Conservation (phyloP, 176 grass and related monocot species). For the Phoenix dactylifera region DNA sequence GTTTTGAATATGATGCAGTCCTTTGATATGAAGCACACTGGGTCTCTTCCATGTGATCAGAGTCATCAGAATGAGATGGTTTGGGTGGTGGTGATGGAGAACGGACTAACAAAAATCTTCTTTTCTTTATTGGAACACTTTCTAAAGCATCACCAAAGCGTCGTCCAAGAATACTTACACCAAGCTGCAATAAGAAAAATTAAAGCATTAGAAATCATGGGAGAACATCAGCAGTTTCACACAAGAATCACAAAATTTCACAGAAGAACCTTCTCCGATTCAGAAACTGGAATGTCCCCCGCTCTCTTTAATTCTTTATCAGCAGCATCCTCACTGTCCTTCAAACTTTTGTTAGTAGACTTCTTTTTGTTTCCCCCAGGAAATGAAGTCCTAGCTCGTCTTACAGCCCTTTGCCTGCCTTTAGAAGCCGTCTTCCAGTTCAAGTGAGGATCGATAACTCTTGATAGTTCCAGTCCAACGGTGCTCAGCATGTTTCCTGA, state of each 20-base stretch:
- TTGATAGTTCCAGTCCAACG: constrained; percentile 50
- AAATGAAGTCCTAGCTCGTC: constrained; percentile 60
- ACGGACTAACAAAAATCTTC: constrained; percentile 48
- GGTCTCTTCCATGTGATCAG: no score
- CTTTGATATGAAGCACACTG: no score
- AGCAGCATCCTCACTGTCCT: constrained; percentile 20
- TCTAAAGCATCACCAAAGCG: constrained; percentile 58
- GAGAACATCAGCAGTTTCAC: no score
- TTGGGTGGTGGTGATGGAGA: constrained; percentile 47
- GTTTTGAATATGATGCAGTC: no score
- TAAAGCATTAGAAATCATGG: constrained; percentile 22
- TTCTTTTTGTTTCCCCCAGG: constrained; percentile 36
- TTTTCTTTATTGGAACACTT: constrained; percentile 94
- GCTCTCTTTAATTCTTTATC: constrained; percentile 29
- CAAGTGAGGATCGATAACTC: constrained; percentile 45
- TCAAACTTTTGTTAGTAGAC: constrained; percentile 30
- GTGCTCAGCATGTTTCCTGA: constrained; percentile 47
- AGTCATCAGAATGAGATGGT: no score
- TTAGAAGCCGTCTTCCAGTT: constrained; percentile 58
- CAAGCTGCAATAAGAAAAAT: constrained; percentile 42
- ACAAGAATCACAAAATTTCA: constrained; percentile 6
- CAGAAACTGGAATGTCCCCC: constrained; percentile 41
- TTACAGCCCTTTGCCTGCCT: constrained; percentile 51
- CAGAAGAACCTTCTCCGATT: constrained; percentile 77
- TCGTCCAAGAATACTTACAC: constrained; percentile 77